These are phyloP conservation scores for Salix purpurea DNA, from an alignment of 345 rosid species.

Conservation along the genomic window DNA sequence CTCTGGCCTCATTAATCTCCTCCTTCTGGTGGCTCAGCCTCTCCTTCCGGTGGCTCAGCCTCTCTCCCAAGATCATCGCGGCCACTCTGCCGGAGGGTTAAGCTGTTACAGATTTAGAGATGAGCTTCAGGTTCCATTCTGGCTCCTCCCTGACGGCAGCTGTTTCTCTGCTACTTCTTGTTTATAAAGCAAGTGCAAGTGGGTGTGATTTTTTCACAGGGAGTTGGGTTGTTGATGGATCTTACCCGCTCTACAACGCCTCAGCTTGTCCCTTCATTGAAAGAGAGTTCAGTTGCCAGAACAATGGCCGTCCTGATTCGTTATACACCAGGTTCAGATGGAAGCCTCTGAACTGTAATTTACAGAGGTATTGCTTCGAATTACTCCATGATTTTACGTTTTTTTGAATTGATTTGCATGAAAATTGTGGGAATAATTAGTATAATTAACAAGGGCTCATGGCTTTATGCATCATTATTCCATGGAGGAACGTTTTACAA, in stretches of 20 bases:
- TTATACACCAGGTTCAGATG: constrained; percentile 45
- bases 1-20: too few relatives aligned
- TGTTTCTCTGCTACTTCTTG: neutral
- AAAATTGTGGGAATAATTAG: too few relatives aligned
- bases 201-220: constrained; percentile 17
- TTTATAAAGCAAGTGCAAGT: neutral
- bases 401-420: neutral
- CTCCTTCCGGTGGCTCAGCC: too few relatives aligned
- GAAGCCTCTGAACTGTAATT: constrained; percentile 44
- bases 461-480: too few relatives aligned
- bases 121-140: neutral
- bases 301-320: constrained; percentile 51
- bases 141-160: too few relatives aligned
- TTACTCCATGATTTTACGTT: too few relatives aligned
- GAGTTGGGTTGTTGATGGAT: constrained; percentile 12
- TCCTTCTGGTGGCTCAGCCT: too few relatives aligned
- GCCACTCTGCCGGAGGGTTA: neutral
- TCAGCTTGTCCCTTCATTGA: constrained; percentile 48
- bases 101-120: neutral
- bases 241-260: constrained; percentile 15
- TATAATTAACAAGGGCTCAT: too few relatives aligned
- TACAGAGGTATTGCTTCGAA: constrained; percentile 37
- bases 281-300: constrained; percentile 46
- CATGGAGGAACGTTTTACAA: too few relatives aligned
- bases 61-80: neutral